Percentiles rank a stretch among this genome's conserved stretches.
These are phyloP conservation scores for Apophysomyces ossiformis DNA, from an alignment of 371 early-diverging fungal species.

Conservation along the genomic window DNA sequence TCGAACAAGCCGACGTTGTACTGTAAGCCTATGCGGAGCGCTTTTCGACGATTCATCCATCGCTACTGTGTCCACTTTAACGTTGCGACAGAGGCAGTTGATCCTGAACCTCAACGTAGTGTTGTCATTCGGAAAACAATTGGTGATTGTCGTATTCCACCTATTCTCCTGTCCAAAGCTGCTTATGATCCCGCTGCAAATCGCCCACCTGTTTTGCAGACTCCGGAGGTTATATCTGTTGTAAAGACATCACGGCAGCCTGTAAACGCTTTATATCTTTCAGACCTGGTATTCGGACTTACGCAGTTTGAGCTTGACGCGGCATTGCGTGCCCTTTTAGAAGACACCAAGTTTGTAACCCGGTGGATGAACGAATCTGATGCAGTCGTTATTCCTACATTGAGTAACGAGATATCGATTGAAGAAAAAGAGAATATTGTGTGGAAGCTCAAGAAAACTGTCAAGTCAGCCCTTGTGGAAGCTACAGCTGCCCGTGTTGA, in stretches of 20 bases:
- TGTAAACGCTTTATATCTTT: slow-evolving; percentile 60
- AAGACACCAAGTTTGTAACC: slow-evolving; percentile 45
- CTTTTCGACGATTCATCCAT: slow-evolving; percentile 72
- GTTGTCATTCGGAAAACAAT: slow-evolving; percentile 64
- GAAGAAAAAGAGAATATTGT: slow-evolving; percentile 56
- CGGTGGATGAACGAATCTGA: slow-evolving; percentile 59
- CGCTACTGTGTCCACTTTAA: slow-evolving; percentile 70
- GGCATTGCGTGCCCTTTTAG: slow-evolving; percentile 42
- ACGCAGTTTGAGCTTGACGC: slow-evolving; percentile 54
- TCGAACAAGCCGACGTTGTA: slow-evolving; percentile 49
- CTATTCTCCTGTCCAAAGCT: slow-evolving; percentile 45
- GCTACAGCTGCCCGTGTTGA: slow-evolving; percentile 54
- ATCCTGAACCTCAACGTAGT: slow-evolving; percentile 75
- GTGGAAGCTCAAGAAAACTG: slow-evolving; percentile 50
- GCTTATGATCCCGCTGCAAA: slow-evolving; percentile 41
- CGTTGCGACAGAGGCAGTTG: slow-evolving; percentile 68
- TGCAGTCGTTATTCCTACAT: slow-evolving; percentile 50
- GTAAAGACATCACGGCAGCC: slow-evolving; percentile 38
- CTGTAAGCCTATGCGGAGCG: slow-evolving; percentile 71
- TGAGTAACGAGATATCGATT: slow-evolving; percentile 45
- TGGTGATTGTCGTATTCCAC: slow-evolving; percentile 38
- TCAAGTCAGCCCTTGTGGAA: slow-evolving; percentile 36
- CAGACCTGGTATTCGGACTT: slow-evolving; percentile 61
- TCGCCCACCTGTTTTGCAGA: slow-evolving; percentile 38
- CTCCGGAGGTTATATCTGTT: slow-evolving; percentile 11